Conservation (phyloP, 2,329 filamentous ascomycete species). For the Calycina herbarum region DNA sequence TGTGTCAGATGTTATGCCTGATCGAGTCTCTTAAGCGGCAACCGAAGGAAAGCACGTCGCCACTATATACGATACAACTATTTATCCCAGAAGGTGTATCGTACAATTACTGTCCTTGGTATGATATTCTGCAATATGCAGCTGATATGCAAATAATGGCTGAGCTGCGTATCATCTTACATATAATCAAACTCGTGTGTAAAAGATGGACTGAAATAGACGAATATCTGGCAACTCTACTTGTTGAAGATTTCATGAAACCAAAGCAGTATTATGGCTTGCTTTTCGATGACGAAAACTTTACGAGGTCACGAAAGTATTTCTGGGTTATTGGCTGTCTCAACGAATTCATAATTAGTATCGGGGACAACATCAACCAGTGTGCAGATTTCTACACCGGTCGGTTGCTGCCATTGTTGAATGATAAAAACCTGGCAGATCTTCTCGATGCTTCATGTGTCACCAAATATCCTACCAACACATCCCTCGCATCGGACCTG, state of each 20-base stretch:
- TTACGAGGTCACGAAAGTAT: constrained; percentile 13
- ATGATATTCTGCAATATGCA: too few species aligned
- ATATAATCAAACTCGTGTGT: not conserved
- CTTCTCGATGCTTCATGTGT: not conserved
- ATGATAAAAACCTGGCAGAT: not conserved
- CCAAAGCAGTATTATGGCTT: constrained; percentile 7
- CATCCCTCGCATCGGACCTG: not conserved
- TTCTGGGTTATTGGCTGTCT: constrained; percentile 17
- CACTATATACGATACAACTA: not conserved
- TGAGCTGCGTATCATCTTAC: not conserved
- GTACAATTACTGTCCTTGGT: not conserved
- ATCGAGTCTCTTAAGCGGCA: not conserved
- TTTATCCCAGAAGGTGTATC: not conserved
- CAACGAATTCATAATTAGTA: constrained; percentile 5
- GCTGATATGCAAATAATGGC: not conserved
- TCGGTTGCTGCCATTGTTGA: not conserved
- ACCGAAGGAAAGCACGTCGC: not conserved
- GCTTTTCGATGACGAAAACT: constrained; percentile 13
- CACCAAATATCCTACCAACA: too few species aligned
- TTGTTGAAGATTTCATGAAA: constrained; percentile 4
- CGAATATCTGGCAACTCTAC: not conserved
- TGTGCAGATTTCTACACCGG: not conserved
- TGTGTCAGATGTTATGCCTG: not conserved
- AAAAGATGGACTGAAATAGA: not conserved
- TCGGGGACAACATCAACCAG: constrained; percentile 5